phyloP scores from a whole-genome alignment of 179 eudicot species.

The Nepenthes alata region DNA sequence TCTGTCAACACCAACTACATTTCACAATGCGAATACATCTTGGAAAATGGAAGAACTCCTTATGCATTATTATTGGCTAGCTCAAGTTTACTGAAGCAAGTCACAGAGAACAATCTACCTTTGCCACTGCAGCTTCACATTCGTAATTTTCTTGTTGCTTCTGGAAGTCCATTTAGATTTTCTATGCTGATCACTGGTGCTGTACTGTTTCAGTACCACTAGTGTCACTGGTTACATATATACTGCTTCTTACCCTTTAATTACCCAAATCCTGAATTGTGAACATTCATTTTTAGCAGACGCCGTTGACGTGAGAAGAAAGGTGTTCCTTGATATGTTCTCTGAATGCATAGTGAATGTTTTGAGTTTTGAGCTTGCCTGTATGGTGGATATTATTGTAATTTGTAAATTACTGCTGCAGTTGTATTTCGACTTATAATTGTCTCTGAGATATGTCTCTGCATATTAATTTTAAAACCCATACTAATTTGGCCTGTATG shows the following conservation, averaged over 20 bases:
- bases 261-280: no score
- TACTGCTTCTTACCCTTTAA: no score
- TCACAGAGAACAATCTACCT: constrained; percentile 68
- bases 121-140: constrained; percentile 88
- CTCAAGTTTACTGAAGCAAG: constrained; percentile 96
- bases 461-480: neutral
- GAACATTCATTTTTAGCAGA: no score
- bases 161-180: neutral
- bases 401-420: neutral
- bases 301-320: no score
- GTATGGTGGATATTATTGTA: no score
- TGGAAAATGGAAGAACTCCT: constrained; percentile 78
- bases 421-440: neutral
- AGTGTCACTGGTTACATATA: no score
- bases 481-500: constrained; percentile 17
- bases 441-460: neutral
- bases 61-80: constrained; percentile 90
- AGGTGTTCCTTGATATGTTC: no score
- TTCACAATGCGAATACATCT: constrained; percentile 75
- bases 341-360: no score
- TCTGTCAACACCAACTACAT: constrained; percentile 64
- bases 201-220: no score
- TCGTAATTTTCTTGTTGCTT: constrained; percentile 44
- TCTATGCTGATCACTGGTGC: neutral
- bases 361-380: no score